These are phyloP conservation scores for Lanmaoa rubissima DNA, from an alignment of 768 basidiomycete species.

Conservation along the genomic window DNA sequence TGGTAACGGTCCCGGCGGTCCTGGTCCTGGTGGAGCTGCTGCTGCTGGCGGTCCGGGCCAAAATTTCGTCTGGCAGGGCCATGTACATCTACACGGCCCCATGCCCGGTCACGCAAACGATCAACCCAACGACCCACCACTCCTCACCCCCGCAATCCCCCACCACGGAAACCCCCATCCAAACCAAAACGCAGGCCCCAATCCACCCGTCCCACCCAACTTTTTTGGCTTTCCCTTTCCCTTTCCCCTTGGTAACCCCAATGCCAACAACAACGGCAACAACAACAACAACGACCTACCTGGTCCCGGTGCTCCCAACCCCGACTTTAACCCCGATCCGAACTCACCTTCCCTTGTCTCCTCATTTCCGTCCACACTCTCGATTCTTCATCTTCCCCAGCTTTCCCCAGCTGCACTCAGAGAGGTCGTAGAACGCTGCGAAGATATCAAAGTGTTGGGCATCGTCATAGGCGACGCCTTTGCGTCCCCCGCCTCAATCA, in stretches of 20 bases:
- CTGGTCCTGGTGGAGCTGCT: neutral
- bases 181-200: neutral
- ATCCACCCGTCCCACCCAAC: neutral
- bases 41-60: neutral
- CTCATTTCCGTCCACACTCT: constrained; percentile 37
- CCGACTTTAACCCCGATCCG: constrained; percentile 16
- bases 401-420: constrained; percentile 19
- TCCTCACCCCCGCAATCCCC: constrained; percentile 9
- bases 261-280: too few relatives aligned
- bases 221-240: constrained; percentile 7
- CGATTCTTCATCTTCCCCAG: constrained; percentile 21
- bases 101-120: neutral
- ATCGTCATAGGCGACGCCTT: constrained; percentile 17
- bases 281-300: neutral
- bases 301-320: neutral
- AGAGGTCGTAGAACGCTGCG: constrained; percentile 22
- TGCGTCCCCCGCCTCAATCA: neutral
- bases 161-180: constrained; percentile 3
- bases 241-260: constrained; percentile 2
- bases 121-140: constrained; percentile 13
- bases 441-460: constrained; percentile 17
- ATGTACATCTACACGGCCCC: constrained; percentile 5
- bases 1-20: neutral
- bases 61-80: constrained; percentile 5
- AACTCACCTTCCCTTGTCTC: constrained; percentile 28